Base-by-base conservation (phyloP, 129 eudicot species). In the Centella asiatica region DNA sequence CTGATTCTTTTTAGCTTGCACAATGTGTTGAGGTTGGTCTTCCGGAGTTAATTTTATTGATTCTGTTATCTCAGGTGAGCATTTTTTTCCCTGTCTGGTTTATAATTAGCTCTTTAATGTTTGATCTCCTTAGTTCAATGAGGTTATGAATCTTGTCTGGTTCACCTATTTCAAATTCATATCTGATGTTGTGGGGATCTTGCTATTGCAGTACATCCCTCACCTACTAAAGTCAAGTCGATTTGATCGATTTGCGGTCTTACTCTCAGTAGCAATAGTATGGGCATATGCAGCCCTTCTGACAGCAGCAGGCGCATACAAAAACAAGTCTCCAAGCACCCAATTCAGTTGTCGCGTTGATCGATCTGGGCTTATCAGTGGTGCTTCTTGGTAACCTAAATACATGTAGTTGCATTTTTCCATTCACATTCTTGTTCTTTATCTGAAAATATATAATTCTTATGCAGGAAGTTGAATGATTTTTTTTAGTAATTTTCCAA, bases 311-410 rank as follows among this genome's bases (percentile, higher is more conserved):
- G 99, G 99, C 67, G 99, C 99, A 26, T 93, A 87, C 61, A 84
- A 76, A 25, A 72, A 51, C 54, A 82, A 67, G 58, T 82, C 95
- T 62, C 85, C 78, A 11, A 65, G 40, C 51, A 93, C 99, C 49
- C 99, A 93, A 65, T 77, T 93, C 67, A 84, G 94, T 40, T 93
- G 99, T n/a, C 86, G 99, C 20, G 87, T 86, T 34, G 95, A 93
- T 75, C 84, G 96, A 12, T 80, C 99, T 65, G 96, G 92, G 27
- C 95, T 93, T 64, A 72, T 93, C 12, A 47, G 92, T 37, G 86
- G 78, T 47, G 83, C 99, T 61, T 73, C 90, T 31, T 93, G 96
- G 96, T 88, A 64, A 58, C 61, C 50, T 19, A 36, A 68, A 34
- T 73, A 14, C 49, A 20, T 8, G 34, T n/a, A 37, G 22, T 49